Evolutionary conservation across 441 rosid species (phyloP), one percentile per base, ranked within the genome.

Genomic region (Populus hybrid): DNA sequence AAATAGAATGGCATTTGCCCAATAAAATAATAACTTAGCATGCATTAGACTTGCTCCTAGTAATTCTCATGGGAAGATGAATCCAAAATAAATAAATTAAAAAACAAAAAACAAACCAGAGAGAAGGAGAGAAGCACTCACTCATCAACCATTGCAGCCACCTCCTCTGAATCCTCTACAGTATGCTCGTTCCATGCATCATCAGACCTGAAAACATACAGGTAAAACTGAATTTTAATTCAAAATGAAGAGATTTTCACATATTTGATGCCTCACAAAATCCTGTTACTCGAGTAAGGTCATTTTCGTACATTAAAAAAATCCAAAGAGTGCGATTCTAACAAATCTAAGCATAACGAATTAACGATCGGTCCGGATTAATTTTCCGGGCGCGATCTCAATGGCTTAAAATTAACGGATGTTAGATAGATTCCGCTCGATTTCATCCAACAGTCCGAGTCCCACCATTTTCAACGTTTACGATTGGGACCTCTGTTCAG

Each of bases 81-180:
- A 23, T 21, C 66, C 28, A 61, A 61, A 8, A 61, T n/a, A 59
- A n/a, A 59, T 40, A 40, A 2, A 3, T 10, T 0, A 3, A 4
- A 12, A 46, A 12, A 46, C 5, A 23, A 63, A 21, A 4, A 61
- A 23, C 26, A 61, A 0, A 12, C 50, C 5, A 40, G 50, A 10
- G 50, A 40, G 50, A 40, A 10, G 1, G 46, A 20, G 26, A 32
- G 40, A 10, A 26, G 38, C 46, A 80, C 88, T 82, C 69, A 88
- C 90, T 69, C 83, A 70, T 84, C 80, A 73, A 86, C 88, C 84
- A 75, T 77, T 3, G 87, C 69, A 66, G 86, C 89, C 66, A 88
- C 80, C 59, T 79, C 83, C 64, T 83, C 87, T 21, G 89, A 88
- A 83, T 88, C 74, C 18, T 83, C 83, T 2, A 82, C 83, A 0